Evolutionary conservation across 352 stramenopile genomes (phyloP), one percentile per base, ranked within the genome.

Genomic region (Globisporangium alternatum): DNA sequence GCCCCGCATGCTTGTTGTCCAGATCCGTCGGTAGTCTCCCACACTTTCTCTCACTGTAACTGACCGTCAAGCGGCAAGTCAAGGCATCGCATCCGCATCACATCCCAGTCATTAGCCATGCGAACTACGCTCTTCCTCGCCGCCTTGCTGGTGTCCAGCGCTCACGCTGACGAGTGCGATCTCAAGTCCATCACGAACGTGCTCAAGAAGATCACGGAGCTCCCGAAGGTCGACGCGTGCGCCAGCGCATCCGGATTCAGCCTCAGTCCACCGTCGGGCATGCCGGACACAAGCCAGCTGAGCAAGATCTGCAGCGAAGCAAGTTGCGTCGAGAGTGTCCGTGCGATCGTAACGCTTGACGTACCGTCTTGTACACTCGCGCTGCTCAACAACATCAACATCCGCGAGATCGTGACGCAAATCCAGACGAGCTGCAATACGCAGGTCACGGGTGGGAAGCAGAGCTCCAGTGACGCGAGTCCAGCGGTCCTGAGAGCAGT

Each of bases 361-460:
- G 3, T 71, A 1, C 59, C 64, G n/a, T 74, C 68, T 1, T 74
- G 68, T 31, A 71, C 68, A 3, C 69, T 74, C 59, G 45, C 43
- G 15, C 69, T 74, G 68, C 35, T 74, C 17, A 70, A 74, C 30
- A 62, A 57, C 31, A 63, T 68, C 35, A 71, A 74, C 52, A 53
- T 74, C 2, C 55, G 51, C 5, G 48, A 65, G 25, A 60, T 74
- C 15, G 31, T 66, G 5, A 25, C 31, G 19, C 52, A 57, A n/a
- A 57, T 57, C 31, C 30, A 57, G 19, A 57, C 30, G 8, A 44
- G 31, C 19, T 57, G 52, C 31, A 37, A 57, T 30, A 44, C 31
- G 4, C 52, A 28, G 17, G 25, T 1, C 17, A 15, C 17, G 13
- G 30, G 7, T 28, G 51, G 10, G 13, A 17, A 12, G 19, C n/a